Percentiles rank a stretch among this genome's conserved stretches.
Conservation (phyloP, 75 land plant species). For the Cunninghamia lanceolata region DNA sequence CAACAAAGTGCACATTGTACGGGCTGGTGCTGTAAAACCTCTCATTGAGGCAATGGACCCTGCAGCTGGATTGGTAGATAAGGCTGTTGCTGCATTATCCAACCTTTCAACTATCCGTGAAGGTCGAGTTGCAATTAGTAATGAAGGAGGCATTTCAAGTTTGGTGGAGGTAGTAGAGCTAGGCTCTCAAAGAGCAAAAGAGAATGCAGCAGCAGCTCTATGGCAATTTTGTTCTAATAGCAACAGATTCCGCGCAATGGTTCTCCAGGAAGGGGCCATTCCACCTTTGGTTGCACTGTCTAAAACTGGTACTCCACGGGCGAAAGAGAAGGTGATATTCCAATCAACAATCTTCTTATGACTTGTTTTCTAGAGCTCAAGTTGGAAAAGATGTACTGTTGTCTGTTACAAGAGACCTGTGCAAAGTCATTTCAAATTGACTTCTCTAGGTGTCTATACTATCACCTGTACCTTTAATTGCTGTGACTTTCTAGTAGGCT, state of each 20-base stretch:
- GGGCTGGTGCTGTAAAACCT: slow-evolving; percentile 28
- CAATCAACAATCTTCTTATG: neutral
- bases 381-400: neutral
- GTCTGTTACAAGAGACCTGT: neutral
- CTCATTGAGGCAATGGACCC: slow-evolving; percentile 30
- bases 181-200: slow-evolving; percentile 63
- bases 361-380: neutral
- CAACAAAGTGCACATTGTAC: slow-evolving; percentile 30
- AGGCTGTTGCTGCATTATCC: slow-evolving; percentile 32
- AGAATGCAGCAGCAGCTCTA: slow-evolving; percentile 69
- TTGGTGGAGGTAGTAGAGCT: slow-evolving; percentile 66
- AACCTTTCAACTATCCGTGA: slow-evolving; percentile 25
- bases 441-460: neutral
- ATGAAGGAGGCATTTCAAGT: slow-evolving; percentile 43
- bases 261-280: slow-evolving; percentile 67
- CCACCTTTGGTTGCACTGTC: slow-evolving; percentile 64
- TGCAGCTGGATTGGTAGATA: slow-evolving; percentile 37
- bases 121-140: slow-evolving; percentile 26
- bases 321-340: slow-evolving; percentile 57
- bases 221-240: slow-evolving; percentile 48
- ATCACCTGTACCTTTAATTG: neutral
- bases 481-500: neutral
- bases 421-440: neutral
- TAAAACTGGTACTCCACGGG: slow-evolving; percentile 63
- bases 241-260: slow-evolving; percentile 35